A percentile compares a stretch with the other conserved stretches of the same genome.
Conservation (phyloP, 1,284 basidiomycete genomes). For the Cryptococcus maquisensis region DNA sequence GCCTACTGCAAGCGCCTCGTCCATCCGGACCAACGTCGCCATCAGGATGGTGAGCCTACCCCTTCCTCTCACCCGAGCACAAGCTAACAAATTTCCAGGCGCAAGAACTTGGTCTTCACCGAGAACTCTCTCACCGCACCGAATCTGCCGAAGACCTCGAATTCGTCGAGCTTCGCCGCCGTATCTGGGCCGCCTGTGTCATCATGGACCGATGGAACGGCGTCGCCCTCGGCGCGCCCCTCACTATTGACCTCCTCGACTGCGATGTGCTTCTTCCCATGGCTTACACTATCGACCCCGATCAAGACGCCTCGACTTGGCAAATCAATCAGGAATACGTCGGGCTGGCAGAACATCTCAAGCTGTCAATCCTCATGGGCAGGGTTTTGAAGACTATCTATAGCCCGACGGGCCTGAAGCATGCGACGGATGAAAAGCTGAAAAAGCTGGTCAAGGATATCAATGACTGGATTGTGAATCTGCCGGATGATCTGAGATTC, state of each 20-base stretch:
- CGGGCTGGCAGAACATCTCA: constrained; percentile 64
- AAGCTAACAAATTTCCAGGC: constrained; percentile 55
- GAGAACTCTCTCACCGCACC: constrained; percentile 51
- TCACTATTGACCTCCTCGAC: constrained; percentile 87
- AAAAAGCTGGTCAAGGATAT: constrained; percentile 67
- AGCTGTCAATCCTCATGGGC: constrained; percentile 79
- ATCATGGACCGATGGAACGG: constrained; percentile 79
- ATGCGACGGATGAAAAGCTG: constrained; percentile 73
- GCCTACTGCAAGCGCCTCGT: constrained; percentile 43
- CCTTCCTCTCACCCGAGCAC: not conserved
- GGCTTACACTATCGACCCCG: constrained; percentile 55
- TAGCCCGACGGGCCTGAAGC: constrained; percentile 78
- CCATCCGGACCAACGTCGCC: constrained; percentile 51
- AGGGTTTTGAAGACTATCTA: constrained; percentile 78
- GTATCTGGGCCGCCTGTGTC: constrained; percentile 86
- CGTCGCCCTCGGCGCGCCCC: constrained; percentile 52
- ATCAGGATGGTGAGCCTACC: constrained; percentile 70
- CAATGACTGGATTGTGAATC: constrained; percentile 66
- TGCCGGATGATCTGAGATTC: constrained; percentile 72
- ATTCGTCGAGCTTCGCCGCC: constrained; percentile 71
- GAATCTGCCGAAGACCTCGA: constrained; percentile 35
- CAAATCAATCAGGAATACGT: constrained; percentile 27
- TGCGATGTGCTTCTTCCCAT: constrained; percentile 84
- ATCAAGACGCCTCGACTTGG: constrained; percentile 58
- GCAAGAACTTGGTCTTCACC: constrained; percentile 85